A percentile compares a stretch with the other conserved stretches of the same genome.
Conservation (phyloP, 192 early-diverging fungal genomes). For the Dissophora ornata region DNA sequence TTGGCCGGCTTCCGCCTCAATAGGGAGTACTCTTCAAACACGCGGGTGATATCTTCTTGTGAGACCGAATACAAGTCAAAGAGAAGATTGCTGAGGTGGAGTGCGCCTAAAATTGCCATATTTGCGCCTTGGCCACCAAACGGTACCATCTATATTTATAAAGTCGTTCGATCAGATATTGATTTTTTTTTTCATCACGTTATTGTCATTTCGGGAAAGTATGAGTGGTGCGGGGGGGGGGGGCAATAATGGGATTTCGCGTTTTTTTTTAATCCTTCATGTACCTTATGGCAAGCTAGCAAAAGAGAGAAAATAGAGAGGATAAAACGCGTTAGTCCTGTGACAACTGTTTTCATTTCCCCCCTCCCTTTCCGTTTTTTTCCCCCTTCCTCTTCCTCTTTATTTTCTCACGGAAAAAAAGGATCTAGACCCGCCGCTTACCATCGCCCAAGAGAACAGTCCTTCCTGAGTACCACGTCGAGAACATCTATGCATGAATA, state of each 20-base stretch:
- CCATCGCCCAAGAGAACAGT: slow-evolving; percentile 39
- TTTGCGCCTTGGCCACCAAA: slow-evolving; percentile 38
- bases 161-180: background rate
- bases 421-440: slow-evolving; percentile 1
- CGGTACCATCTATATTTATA: slow-evolving; percentile 10
- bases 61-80: slow-evolving; percentile 18
- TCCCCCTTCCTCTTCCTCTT: background rate
- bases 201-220: background rate
- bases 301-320: background rate
- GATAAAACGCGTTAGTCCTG: background rate
- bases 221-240: background rate
- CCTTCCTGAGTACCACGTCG: slow-evolving; percentile 18
- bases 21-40: slow-evolving; percentile 13
- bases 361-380: too few relatives aligned
- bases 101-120: slow-evolving; percentile 18
- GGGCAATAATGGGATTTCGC: background rate
- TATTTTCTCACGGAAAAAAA: background rate
- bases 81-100: slow-evolving; percentile 20
- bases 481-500: slow-evolving; percentile 19
- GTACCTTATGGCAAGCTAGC: slow-evolving; percentile 38
- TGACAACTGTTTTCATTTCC: background rate
- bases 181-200: too few relatives aligned
- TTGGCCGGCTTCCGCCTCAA: background rate
- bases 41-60: slow-evolving; percentile 13
- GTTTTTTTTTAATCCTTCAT: too few relatives aligned